Evolutionary conservation across 2,329 filamentous ascomycete species (phyloP), one percentile per base, ranked within the genome.

Genomic region (Phyllosticta citrichinensis): DNA sequence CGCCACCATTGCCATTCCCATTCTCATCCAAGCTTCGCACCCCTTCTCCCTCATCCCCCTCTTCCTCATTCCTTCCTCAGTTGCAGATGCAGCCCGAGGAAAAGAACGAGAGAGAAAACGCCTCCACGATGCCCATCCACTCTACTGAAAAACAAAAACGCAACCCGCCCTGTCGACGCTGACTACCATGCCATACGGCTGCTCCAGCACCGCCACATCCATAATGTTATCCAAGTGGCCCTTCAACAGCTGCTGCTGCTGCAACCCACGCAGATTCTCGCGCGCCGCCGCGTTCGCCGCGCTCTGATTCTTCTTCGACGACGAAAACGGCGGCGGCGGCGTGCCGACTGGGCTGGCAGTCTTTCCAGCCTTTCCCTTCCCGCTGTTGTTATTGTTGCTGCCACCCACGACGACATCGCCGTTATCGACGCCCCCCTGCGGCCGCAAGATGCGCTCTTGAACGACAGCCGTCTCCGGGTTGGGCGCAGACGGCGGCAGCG

Each of bases 141-240:
- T 30, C 30, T 61, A 86, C 70, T 83, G 82, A 71, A 85, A 96
- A 58, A 97, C 86, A 79, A 94, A 96, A 54, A 97, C 85, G 71
- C 93, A 87, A 0, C 94, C 94, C 50, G 87, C 89, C 67, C 93
- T 81, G 78, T 99, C 94, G 59, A 88, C 92, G 66, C 89, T 95
- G 56, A 97, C 81, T 35, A 92, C 88, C 90, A 97, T 97, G 4
- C 88, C 88, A 73, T 96, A 97, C 24, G 94, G 94, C 65, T 84
- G 81, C 77, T 97, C 91, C 66, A 99, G 74, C 69, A 97, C 77
- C n/a, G 88, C 88, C 66, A 97, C 86, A 75, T 97, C 93, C 69
- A 89, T 83, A 62, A 99, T 86, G 3, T 86, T 86, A 75, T 99
- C 94, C 68, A 97, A 74, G 75, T 99, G 94, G 62, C 87, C 90